A percentile compares a stretch with the other conserved stretches of the same genome.
Evolutionary conservation across 768 basidiomycete genomes (phyloP).

Genomic region (Mrakia frigida): DNA sequence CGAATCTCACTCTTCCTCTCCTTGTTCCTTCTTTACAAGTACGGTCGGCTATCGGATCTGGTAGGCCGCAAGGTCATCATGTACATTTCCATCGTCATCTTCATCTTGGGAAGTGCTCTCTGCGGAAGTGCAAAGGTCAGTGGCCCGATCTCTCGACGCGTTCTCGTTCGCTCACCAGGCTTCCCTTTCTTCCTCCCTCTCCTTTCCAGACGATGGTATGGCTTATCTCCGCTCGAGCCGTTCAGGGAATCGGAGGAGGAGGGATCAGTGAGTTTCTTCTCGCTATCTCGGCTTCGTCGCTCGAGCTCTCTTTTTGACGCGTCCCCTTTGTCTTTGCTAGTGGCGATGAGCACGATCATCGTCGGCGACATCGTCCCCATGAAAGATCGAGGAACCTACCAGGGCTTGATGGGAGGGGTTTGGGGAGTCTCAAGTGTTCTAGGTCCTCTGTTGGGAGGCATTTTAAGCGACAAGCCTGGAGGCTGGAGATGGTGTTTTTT

Average conservation of each 20-base stretch:
- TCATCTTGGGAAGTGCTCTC: slow-evolving; percentile 53
- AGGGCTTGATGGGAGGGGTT: slow-evolving; percentile 29
- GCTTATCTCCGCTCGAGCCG: slow-evolving; percentile 68
- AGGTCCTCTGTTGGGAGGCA: slow-evolving; percentile 30
- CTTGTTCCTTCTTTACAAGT: background rate
- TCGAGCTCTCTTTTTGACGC: too few relatives aligned
- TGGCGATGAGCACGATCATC: slow-evolving; percentile 4
- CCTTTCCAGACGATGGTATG: slow-evolving; percentile 73
- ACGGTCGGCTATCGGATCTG: slow-evolving; percentile 14
- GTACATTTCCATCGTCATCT: slow-evolving; percentile 60
- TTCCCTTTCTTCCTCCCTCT: slow-evolving; percentile 44
- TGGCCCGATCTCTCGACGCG: background rate
- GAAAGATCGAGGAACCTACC: slow-evolving; percentile 19
- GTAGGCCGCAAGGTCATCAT: slow-evolving; percentile 67
- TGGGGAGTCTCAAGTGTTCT: slow-evolving; percentile 28
- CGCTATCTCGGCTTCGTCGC: background rate
- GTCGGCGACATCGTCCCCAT: slow-evolving; percentile 25
- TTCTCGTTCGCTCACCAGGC: background rate
- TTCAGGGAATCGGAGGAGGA: slow-evolving; percentile 59
- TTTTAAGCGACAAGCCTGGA: slow-evolving; percentile 20
- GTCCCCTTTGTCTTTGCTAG: too few relatives aligned
- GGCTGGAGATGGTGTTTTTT: slow-evolving; percentile 32
- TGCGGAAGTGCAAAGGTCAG: slow-evolving; percentile 7
- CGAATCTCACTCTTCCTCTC: background rate
- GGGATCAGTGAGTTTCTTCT: slow-evolving; percentile 23